Percentiles rank a stretch among this genome's conserved stretches.
These are phyloP conservation scores for Firmiana major DNA, from an alignment of 345 rosid species.

Conservation along the genomic window DNA sequence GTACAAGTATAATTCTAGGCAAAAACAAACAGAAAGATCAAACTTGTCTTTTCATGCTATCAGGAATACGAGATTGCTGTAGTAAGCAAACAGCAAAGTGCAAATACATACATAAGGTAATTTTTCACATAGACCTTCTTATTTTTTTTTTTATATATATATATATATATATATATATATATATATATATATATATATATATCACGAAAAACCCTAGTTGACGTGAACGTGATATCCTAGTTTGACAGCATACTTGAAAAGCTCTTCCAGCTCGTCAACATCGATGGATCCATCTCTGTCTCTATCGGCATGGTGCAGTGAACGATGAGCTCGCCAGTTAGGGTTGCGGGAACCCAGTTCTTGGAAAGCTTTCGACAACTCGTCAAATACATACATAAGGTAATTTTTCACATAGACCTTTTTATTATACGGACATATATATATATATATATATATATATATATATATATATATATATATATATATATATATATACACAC, in stretches of 20 bases:
- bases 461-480: no score
- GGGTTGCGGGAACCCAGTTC: slow-evolving; percentile 26
- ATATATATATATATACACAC: no score
- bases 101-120: neutral
- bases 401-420: no score
- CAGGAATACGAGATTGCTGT: neutral
- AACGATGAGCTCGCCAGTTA: slow-evolving; percentile 22
- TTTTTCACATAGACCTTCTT: neutral
- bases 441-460: no score
- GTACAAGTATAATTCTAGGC: no score
- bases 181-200: no score
- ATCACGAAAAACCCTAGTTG: neutral
- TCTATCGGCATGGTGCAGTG: slow-evolving; percentile 20
- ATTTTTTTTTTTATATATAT: no score
- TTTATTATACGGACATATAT: neutral
- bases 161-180: no score
- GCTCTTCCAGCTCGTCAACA: slow-evolving; percentile 16
- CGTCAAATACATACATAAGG: no score
- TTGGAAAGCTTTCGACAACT: slow-evolving; percentile 19
- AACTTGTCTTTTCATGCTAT: neutral
- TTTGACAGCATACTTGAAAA: slow-evolving; percentile 21
- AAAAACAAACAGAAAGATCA: no score
- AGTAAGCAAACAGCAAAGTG: neutral
- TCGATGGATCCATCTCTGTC: slow-evolving; percentile 25
- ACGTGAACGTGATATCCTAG: slow-evolving; percentile 17